phyloP scores from a whole-genome alignment of 2,329 filamentous ascomycete species.

The Lachnellula hyalina region DNA sequence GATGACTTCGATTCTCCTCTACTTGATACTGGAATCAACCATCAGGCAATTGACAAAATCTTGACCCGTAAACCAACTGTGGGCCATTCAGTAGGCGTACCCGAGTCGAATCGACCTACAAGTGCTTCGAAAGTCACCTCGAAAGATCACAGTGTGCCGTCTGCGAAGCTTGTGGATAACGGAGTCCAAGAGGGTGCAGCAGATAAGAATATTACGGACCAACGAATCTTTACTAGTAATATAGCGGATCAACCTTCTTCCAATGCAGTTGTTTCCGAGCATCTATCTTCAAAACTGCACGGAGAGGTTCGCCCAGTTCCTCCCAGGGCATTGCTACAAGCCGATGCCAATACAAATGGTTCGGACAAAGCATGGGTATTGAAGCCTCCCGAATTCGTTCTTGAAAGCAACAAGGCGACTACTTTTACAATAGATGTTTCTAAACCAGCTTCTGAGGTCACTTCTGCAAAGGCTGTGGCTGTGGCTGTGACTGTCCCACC shows the following conservation, averaged over 20 bases:
- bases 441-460: neutral
- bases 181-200: neutral
- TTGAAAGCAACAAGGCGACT: neutral
- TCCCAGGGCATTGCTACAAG: neutral
- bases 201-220: neutral
- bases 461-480: neutral
- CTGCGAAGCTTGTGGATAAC: neutral
- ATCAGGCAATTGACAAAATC: slow-evolving; percentile 18
- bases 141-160: neutral
- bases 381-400: neutral
- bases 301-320: neutral
- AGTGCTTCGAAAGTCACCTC: neutral
- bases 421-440: neutral
- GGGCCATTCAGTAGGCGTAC: neutral
- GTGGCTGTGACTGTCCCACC: neutral
- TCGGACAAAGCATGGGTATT: neutral
- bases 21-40: slow-evolving; percentile 14
- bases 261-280: neutral
- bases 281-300: neutral
- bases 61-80: slow-evolving; percentile 10
- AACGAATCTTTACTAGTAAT: neutral
- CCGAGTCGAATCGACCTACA: neutral
- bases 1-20: slow-evolving; percentile 12
- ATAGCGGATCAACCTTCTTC: neutral
- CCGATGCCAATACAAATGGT: neutral